Evolutionary conservation across 768 basidiomycete genomes (phyloP), one percentile per base, ranked within the genome.

Genomic region (Pisolithus microcarpus): DNA sequence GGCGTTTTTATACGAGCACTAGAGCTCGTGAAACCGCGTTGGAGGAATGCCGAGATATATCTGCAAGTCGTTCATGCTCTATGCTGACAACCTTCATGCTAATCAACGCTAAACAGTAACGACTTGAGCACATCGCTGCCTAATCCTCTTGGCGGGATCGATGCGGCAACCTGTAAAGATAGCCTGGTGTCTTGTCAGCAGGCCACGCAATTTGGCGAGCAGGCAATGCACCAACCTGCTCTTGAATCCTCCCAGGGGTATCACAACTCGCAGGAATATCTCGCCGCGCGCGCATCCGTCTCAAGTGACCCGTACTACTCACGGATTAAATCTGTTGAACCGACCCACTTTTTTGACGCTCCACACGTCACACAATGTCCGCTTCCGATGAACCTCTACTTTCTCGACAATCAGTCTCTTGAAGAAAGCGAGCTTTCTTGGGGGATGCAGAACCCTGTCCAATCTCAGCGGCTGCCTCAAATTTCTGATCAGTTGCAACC

Each of bases 1-100:
- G 54, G 58, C 1, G 57, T 66, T 28, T 67, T 69, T 43, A 52
- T 65, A 4, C 44, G 59, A n/a, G 64, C 64, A 9, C 46, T 67
- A 42, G 59, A 66, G 48, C 40, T 56, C 16, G 57, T 62, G 30
- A 59, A 53, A 47, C 55, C 54, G 48, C 67, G 65, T 26, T 67
- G 66, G 66, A 63, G 67, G 44, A 58, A 51, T 23, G 66, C 66
- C 26, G 67, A 69, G 46, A 62, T 65, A 44, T 56, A 67, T 59
- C 46, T 67, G 66, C 65, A 70, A 78, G 63, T 61, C n/a, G 34
- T 23, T 5, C 16, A 21, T 37, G 15, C n/a, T 18, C 9, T 34
- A 34, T 26, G 30, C 37, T 50, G 58, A 60, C 2, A 52, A 63
- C 47, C 54, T 47, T 15, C 62, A 67, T 26, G 72, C 75, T 75